Conservation (phyloP, 306 rosid genomes). For the Calophaca sinica region DNA sequence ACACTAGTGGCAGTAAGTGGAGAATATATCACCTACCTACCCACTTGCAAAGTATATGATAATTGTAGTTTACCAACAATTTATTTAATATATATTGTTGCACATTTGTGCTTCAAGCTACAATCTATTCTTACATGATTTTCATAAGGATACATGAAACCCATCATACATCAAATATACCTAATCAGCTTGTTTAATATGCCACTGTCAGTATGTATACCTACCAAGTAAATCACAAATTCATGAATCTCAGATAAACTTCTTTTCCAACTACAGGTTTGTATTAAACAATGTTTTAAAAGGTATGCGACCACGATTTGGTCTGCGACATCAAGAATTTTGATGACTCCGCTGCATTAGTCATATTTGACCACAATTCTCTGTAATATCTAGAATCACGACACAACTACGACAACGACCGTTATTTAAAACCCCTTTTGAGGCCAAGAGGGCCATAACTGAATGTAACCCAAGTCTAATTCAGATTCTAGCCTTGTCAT, state of each 20-base stretch:
- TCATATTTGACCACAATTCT: no score
- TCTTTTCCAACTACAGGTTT: background rate
- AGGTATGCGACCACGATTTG: no score
- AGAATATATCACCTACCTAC: constrained; percentile 42
- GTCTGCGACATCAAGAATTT: no score
- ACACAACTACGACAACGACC: no score
- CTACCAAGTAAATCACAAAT: constrained; percentile 44
- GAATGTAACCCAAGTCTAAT: constrained; percentile 43
- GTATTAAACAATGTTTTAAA: no score
- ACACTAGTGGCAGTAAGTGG: constrained; percentile 57
- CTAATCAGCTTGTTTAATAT: constrained; percentile 43
- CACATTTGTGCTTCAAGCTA: constrained; percentile 35
- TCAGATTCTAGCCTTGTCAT: constrained; percentile 43
- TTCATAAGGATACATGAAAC: constrained; percentile 25
- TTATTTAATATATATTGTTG: constrained; percentile 32
- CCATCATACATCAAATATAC: constrained; percentile 37
- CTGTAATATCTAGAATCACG: no score
- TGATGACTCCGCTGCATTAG: no score
- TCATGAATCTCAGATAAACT: constrained; percentile 31
- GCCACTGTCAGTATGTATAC: constrained; percentile 39
- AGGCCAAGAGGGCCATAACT: constrained; percentile 52
- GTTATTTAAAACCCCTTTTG: constrained; percentile 1
- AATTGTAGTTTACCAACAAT: constrained; percentile 50
- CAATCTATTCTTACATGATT: constrained; percentile 39
- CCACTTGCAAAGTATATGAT: constrained; percentile 49